Base-by-base conservation (phyloP, 2,329 filamentous ascomycete species). In the Lomentospora prolificans region DNA sequence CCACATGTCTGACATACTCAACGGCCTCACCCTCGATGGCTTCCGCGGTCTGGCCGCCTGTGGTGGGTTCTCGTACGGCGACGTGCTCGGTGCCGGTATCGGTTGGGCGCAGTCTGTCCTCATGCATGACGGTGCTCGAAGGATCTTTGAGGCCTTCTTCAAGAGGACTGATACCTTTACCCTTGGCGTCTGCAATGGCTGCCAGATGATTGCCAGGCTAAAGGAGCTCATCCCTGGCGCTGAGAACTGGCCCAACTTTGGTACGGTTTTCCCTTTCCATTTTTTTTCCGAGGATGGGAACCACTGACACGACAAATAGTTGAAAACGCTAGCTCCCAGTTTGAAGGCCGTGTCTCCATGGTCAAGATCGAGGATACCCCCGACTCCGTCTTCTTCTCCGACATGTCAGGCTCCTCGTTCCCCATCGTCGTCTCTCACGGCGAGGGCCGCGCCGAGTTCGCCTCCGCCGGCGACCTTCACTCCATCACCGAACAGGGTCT, bases 21-120 rank as follows among this genome's bases (percentile, higher is more conserved):
- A 82, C 9, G 86, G 88, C 14, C 84, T 89, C 59, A 90, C 89
- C 0, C 83, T 99, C 7, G 79, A 85, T 41, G 85, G 85, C 60
- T 96, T 96, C 69, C 84, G 85, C 30, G 94, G 94, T 62, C 79
- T 97, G 50, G 94, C 92, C 33, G 90, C 90, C n/a, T 95, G 91
- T 61, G 94, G 94, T 67, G 94, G 94, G 52, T 97, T 99, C 80
- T 95, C 89, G 14, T 97, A 96, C 67, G 59, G 90, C 62, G 88
- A 92, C 63, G 73, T 76, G 14, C 70, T 97, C 0, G 94, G 92
- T 58, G 94, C 94, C n/a, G 94, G 94, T 55, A 87, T 92, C 64
- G 94, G 94, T 46, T 99, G 94, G 94, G 90, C 94, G 3, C 91
- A 95, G 72, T 92, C 88, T 2, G 90, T 97, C 39, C 80, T 97